phyloP scores from a whole-genome alignment of 2,329 filamentous ascomycete species.

The Hypomyces perniciosus region DNA sequence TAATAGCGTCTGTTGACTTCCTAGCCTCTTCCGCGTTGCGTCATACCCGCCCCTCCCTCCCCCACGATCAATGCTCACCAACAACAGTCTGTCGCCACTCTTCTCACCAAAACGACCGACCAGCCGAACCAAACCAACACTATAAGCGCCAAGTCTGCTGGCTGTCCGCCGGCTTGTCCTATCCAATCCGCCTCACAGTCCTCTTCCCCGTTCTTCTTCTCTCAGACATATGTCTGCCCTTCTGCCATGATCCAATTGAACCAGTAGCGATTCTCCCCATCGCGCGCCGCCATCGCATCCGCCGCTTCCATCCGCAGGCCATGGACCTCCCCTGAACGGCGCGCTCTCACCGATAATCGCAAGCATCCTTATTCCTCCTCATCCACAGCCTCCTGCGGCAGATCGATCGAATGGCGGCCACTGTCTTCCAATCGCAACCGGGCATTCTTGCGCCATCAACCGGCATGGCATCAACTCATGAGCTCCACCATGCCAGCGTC shows the following conservation, averaged over 20 bases:
- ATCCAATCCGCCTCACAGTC: background rate
- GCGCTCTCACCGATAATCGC: background rate
- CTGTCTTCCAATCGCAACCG: conserved; percentile 14
- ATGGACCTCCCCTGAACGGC: conserved; percentile 8
- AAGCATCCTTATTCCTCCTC: no score
- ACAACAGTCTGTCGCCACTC: background rate
- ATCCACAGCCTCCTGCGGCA: no score
- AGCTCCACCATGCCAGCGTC: conserved; percentile 5
- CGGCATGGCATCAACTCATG: conserved; percentile 9
- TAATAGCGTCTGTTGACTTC: background rate
- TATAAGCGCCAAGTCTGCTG: conserved; percentile 4
- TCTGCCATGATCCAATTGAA: conserved; percentile 11
- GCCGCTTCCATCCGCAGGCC: background rate
- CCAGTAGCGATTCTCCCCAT: conserved; percentile 3
- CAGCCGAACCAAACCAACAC: background rate
- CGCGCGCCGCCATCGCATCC: background rate
- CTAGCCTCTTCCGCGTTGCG: conserved; percentile 8
- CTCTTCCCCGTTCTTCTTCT: background rate
- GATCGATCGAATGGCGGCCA: conserved; percentile 15
- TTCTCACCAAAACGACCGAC: background rate
- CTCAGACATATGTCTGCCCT: background rate
- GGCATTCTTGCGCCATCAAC: conserved; percentile 7
- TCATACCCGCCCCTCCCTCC: conserved; percentile 15
- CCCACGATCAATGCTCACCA: conserved; percentile 7
- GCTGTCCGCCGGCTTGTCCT: background rate